Evolutionary conservation across 2,329 filamentous ascomycete genomes (phyloP).

Genomic region (Aspergillus sp.): DNA sequence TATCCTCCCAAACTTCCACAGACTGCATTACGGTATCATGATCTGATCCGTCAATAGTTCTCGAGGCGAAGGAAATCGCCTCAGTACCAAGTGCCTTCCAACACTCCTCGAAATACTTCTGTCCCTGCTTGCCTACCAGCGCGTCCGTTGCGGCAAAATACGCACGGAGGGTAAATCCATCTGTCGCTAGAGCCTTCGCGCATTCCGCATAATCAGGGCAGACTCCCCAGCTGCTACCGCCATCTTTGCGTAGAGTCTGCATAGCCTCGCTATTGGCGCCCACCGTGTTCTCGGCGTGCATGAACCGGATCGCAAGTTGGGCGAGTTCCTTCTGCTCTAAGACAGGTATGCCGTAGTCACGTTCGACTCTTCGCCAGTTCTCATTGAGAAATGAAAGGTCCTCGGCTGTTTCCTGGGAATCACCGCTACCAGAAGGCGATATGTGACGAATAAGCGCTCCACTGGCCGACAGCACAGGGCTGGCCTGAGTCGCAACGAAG

Average conservation of each 20-base stretch:
- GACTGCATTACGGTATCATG: no score
- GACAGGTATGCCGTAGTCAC: slow-evolving; percentile 16
- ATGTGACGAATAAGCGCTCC: slow-evolving; percentile 14
- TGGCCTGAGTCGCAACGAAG: slow-evolving; percentile 21
- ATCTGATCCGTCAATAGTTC: no score
- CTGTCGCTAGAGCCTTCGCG: no score
- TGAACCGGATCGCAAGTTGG: slow-evolving; percentile 10
- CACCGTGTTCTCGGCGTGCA: slow-evolving; percentile 28
- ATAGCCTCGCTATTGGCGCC: slow-evolving; percentile 40
- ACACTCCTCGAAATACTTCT: no score
- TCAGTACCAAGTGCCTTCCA: no score
- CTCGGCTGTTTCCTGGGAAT: background rate
- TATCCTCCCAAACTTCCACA: no score
- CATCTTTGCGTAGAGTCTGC: slow-evolving; percentile 35
- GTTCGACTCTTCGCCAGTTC: slow-evolving; percentile 16
- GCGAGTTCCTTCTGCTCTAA: slow-evolving; percentile 16
- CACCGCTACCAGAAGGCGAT: background rate
- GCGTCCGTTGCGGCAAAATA: no score
- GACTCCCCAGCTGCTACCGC: slow-evolving; percentile 29
- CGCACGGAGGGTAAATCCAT: no score
- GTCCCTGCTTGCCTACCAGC: no score
- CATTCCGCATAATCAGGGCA: slow-evolving; percentile 34
- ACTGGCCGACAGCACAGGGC: slow-evolving; percentile 20
- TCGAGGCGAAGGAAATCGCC: no score
- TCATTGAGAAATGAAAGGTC: slow-evolving; percentile 9